Evolutionary conservation across 345 rosid species (phyloP).

Genomic region (Bretschneidera sinensis): DNA sequence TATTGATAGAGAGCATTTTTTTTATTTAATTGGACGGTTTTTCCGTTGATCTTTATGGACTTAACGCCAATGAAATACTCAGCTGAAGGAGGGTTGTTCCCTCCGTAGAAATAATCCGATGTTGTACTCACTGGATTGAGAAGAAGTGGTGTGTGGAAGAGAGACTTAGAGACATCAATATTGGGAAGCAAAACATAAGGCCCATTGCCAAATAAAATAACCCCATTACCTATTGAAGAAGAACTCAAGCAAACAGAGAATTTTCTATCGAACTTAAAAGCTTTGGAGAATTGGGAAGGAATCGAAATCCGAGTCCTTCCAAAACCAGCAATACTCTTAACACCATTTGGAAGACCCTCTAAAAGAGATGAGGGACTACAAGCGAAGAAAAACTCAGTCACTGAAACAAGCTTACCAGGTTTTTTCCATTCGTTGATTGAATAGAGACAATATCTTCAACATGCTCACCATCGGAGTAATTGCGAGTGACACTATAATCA

Average conservation of each 20-base stretch:
- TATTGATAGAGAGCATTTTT: constrained; percentile 13
- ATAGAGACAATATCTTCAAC: neutral
- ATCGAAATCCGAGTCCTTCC: constrained; percentile 27
- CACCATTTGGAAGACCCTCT: constrained; percentile 26
- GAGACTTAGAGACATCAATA: constrained; percentile 31
- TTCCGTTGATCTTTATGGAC: constrained; percentile 28
- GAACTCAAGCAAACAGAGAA: constrained; percentile 36
- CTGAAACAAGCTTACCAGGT: neutral
- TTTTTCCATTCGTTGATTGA: neutral
- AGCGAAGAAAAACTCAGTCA: constrained; percentile 27
- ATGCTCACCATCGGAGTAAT: neutral
- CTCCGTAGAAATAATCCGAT: neutral
- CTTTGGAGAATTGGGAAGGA: constrained; percentile 26
- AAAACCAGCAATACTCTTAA: constrained; percentile 34
- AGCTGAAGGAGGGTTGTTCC: constrained; percentile 29
- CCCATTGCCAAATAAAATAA: constrained; percentile 33
- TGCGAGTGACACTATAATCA: neutral
- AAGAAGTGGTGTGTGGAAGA: constrained; percentile 37
- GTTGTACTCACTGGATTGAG: constrained; percentile 36
- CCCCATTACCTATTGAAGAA: too few species aligned
- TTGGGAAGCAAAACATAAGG: constrained; percentile 30
- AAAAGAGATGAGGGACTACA: constrained; percentile 23
- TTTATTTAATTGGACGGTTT: too few species aligned
- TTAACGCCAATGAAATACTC: constrained; percentile 36
- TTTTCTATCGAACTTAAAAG: constrained; percentile 23